A percentile compares a stretch with the other conserved stretches of the same genome.
Evolutionary conservation across 352 stramenopile genomes (phyloP).

Genomic region (Thalassiosira hispida): DNA sequence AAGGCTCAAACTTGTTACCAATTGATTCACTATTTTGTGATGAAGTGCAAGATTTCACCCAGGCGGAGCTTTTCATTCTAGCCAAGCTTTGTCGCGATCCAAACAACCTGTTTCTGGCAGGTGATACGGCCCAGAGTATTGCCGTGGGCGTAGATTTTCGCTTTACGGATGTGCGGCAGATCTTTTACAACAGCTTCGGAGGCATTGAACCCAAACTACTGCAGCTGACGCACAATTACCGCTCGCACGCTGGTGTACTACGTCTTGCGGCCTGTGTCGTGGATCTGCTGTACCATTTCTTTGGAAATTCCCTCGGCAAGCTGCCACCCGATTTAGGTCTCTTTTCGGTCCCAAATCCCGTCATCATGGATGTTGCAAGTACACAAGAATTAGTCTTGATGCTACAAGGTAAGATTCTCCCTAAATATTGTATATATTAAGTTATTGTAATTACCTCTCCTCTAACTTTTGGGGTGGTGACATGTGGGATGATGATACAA

Average conservation of each 20-base stretch:
- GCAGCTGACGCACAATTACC: conserved; percentile 66
- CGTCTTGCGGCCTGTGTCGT: conserved; percentile 59
- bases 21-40: conserved; percentile 64
- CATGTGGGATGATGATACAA: conserved; percentile 41
- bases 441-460: no score
- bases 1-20: conserved; percentile 25
- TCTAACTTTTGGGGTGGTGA: background rate
- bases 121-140: conserved; percentile 67
- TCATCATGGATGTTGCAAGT: conserved; percentile 50
- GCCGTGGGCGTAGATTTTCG: conserved; percentile 55
- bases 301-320: conserved; percentile 50
- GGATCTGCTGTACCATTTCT: conserved; percentile 60
- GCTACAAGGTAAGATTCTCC: conserved; percentile 30
- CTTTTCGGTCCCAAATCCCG: conserved; percentile 51
- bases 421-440: no score
- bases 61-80: conserved; percentile 55
- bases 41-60: conserved; percentile 67
- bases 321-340: conserved; percentile 62
- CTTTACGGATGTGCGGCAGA: conserved; percentile 55
- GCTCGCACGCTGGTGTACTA: conserved; percentile 62
- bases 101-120: conserved; percentile 58
- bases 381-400: conserved; percentile 56
- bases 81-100: conserved; percentile 47
- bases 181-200: conserved; percentile 36
- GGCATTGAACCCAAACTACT: conserved; percentile 45